Evolutionary conservation across 2,329 filamentous ascomycete species (phyloP), one percentile per base, ranked within the genome.

Genomic region (Ophiostoma angusticollis): DNA sequence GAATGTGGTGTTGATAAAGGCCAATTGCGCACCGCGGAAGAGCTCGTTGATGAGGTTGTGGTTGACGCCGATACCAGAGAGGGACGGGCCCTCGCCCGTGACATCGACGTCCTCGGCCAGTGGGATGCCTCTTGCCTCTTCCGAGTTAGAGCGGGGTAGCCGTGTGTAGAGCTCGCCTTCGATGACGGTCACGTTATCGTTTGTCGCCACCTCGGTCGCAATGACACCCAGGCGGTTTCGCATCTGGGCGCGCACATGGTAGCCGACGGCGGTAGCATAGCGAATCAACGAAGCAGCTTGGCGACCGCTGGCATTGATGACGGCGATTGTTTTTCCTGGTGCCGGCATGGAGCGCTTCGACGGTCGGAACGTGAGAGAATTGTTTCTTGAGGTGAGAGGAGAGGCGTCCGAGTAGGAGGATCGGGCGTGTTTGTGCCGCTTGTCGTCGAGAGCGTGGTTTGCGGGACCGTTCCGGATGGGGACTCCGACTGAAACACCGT

Each of bases 1-100:
- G 53, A 93, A 93, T 5, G 86, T 93, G 30, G 91, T 98, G 64
- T 98, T 98, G 65, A 96, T 86, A 60, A 96, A 98, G 43, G 91
- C 91, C 37, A 93, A 71, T 50, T 93, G 81, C 17, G 84, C 81
- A 45, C 84, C 85, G 27, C 71, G 66, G 67, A 96, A 96, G 16
- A 96, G 70, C 48, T 81, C 70, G 39, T 73, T 68, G 54, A 94
- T 81, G 48, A 94, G 60, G 2, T 67, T 67, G 50, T 78, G 70
- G 55, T 85, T 84, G 53, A 89, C 74, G 46, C 80, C 72, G 45
- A 76, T 69, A 31, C 71, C 72, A 30, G 66, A 66, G 37, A 75
- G 80, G 6, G 43, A 37, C 52, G 55, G 73, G 47, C 58, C 83
- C 65, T 68, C 81, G 61, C 64, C 70, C 36, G 80, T 83, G 52